Evolutionary conservation across 306 rosid genomes (phyloP).

Genomic region (Lathyrus oleraceus): DNA sequence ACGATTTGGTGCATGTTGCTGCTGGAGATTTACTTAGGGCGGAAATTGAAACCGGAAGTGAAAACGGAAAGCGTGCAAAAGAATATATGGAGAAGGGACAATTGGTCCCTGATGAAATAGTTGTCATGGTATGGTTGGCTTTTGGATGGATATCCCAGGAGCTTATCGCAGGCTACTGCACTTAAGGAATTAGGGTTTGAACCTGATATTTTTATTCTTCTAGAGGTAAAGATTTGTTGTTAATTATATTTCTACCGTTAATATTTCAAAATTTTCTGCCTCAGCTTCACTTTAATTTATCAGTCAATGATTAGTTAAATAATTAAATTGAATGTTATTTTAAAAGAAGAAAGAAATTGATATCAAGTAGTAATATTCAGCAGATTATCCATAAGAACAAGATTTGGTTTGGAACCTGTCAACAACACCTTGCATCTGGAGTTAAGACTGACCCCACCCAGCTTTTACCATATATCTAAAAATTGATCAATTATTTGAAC

Average conservation of each 20-base stretch:
- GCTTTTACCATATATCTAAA: background rate
- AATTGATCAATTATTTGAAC: background rate
- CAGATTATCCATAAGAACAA: background rate
- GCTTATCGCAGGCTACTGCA: constrained; percentile 86
- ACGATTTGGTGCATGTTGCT: constrained; percentile 82
- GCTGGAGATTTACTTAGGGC: constrained; percentile 97
- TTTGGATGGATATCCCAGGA: constrained; percentile 95
- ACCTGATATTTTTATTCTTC: constrained; percentile 80
- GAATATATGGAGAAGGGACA: constrained; percentile 82
- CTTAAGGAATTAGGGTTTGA: constrained; percentile 59
- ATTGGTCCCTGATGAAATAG: constrained; percentile 87
- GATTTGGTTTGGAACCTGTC: constrained; percentile 4
- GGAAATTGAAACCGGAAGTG: constrained; percentile 79
- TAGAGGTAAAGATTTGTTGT: constrained; percentile 55
- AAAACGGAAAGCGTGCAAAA: constrained; percentile 77
- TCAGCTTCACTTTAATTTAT: background rate
- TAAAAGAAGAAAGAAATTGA: background rate
- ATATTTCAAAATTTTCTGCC: background rate
- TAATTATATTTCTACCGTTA: background rate
- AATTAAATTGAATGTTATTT: constrained; percentile 10
- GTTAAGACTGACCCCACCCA: constrained; percentile 1
- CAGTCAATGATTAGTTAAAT: background rate
- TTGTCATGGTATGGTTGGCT: constrained; percentile 89
- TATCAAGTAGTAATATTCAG: background rate
- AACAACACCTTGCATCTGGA: constrained; percentile 9